Evolutionary conservation across 768 basidiomycete species (phyloP).

Genomic region (Amanita rimosa): DNA sequence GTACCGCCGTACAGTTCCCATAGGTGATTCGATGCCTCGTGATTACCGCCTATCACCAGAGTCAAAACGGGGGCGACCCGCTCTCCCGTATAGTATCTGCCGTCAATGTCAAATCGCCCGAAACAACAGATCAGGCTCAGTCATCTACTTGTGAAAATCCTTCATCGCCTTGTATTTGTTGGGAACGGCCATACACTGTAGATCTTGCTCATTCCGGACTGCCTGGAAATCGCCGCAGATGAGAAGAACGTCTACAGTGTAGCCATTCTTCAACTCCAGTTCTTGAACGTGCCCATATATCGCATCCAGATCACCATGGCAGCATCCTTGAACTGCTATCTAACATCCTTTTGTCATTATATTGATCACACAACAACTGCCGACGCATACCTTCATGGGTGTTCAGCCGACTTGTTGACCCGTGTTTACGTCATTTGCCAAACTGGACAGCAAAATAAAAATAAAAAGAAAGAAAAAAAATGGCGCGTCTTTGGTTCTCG

Average conservation of each 20-base stretch:
- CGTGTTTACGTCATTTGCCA: not conserved
- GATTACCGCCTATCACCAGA: constrained; percentile 93
- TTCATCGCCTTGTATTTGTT: constrained; percentile 79
- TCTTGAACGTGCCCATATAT: constrained; percentile 65
- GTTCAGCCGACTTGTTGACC: not conserved
- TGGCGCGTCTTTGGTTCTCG: too few relatives aligned
- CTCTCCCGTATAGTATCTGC: constrained; percentile 81
- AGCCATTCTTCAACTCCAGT: constrained; percentile 50
- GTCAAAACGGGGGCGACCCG: constrained; percentile 80
- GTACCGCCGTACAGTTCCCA: constrained; percentile 75
- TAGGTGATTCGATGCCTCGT: constrained; percentile 94
- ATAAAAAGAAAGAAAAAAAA: too few relatives aligned
- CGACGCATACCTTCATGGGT: constrained; percentile 1
- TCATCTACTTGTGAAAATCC: constrained; percentile 65
- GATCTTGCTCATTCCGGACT: constrained; percentile 72
- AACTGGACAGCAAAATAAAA: too few relatives aligned
- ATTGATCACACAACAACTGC: not conserved
- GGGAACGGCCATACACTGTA: constrained; percentile 87
- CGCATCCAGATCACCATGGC: constrained; percentile 84
- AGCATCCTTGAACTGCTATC: constrained; percentile 92
- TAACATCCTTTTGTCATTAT: constrained; percentile 17
- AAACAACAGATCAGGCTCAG: constrained; percentile 6
- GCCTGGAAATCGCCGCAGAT: constrained; percentile 98
- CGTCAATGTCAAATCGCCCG: not conserved
- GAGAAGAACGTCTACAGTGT: constrained; percentile 75